These are phyloP conservation scores for Isabelozyma pseudorhagii DNA, from an alignment of 805 yeast genomes.

Conservation along the genomic window DNA sequence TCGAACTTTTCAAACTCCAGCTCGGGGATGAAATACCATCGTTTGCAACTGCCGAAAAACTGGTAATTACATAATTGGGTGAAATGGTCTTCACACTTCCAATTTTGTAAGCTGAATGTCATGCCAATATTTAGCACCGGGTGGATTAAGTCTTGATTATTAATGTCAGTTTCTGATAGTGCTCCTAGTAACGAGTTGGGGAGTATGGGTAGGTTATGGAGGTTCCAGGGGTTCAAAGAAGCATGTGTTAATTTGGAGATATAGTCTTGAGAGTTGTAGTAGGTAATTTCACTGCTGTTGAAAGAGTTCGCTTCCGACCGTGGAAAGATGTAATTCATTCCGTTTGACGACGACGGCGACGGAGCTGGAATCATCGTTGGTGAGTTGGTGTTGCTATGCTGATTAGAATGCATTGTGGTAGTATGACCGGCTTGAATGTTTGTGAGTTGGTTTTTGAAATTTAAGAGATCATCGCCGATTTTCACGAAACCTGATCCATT, in stretches of 20 bases:
- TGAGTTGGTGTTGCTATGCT: not conserved
- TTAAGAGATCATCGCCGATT: conserved; percentile 25
- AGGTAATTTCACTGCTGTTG: conserved; percentile 5
- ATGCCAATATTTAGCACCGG: conserved; percentile 51
- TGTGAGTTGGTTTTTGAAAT: conserved; percentile 19
- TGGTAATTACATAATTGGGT: conserved; percentile 51
- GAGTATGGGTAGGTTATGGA: conserved; percentile 50
- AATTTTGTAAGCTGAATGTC: conserved; percentile 52
- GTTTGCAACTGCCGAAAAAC: conserved; percentile 51
- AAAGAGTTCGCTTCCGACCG: not conserved
- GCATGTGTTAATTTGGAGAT: conserved; percentile 14
- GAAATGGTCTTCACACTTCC: conserved; percentile 63
- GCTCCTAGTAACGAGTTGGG: conserved; percentile 48
- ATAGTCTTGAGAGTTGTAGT: conserved; percentile 17
- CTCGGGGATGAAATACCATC: conserved; percentile 66
- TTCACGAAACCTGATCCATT: conserved; percentile 33
- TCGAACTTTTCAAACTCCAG: conserved; percentile 53
- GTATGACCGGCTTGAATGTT: conserved; percentile 12
- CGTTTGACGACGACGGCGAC: not conserved
- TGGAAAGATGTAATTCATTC: not conserved
- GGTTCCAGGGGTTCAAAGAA: conserved; percentile 51
- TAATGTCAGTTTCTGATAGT: conserved; percentile 38
- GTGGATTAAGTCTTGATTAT: conserved; percentile 40
- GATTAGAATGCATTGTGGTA: not conserved
- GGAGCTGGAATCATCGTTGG: not conserved